Conservation (phyloP, 2,329 filamentous ascomycete species). For the Fusarium agapanthi region DNA sequence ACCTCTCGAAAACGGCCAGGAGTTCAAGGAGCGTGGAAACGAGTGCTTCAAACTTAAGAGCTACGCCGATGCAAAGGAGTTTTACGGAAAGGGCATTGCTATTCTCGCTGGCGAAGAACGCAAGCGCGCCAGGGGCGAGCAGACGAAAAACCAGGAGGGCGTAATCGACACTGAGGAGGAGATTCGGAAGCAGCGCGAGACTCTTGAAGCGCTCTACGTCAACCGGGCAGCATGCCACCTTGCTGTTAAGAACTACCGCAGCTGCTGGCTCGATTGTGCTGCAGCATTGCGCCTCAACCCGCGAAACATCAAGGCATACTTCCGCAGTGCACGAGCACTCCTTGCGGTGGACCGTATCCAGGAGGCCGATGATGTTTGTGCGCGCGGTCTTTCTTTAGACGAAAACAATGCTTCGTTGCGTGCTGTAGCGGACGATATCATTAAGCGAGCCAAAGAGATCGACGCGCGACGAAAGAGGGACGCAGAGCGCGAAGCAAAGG, state of each 20-base stretch:
- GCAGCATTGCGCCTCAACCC: conserved; percentile 81
- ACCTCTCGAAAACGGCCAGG: conserved; percentile 79
- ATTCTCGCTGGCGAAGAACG: conserved; percentile 73
- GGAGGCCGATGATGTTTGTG: conserved; percentile 84
- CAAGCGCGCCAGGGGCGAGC: conserved; percentile 56
- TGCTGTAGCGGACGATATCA: conserved; percentile 69
- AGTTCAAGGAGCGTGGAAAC: conserved; percentile 93
- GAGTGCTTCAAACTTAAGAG: conserved; percentile 79
- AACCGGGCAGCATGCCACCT: conserved; percentile 93
- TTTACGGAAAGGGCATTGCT: conserved; percentile 86
- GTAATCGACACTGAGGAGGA: conserved; percentile 60
- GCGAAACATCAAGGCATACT: conserved; percentile 87
- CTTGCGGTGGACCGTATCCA: conserved; percentile 78
- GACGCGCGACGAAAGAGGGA: conserved; percentile 65
- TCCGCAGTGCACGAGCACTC: conserved; percentile 82
- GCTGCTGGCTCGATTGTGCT: conserved; percentile 85
- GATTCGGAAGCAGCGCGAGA: conserved; percentile 65
- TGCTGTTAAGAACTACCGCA: conserved; percentile 87
- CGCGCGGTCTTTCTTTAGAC: conserved; percentile 78
- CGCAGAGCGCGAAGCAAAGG: conserved; percentile 62
- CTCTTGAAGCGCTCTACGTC: conserved; percentile 80
- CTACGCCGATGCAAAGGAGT: conserved; percentile 87
- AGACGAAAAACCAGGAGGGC: conserved; percentile 44
- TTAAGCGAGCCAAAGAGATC: conserved; percentile 63
- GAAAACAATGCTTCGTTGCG: conserved; percentile 72